Evolutionary conservation across 805 yeast species (phyloP).

Genomic region (Torulaspora gathmanii): DNA sequence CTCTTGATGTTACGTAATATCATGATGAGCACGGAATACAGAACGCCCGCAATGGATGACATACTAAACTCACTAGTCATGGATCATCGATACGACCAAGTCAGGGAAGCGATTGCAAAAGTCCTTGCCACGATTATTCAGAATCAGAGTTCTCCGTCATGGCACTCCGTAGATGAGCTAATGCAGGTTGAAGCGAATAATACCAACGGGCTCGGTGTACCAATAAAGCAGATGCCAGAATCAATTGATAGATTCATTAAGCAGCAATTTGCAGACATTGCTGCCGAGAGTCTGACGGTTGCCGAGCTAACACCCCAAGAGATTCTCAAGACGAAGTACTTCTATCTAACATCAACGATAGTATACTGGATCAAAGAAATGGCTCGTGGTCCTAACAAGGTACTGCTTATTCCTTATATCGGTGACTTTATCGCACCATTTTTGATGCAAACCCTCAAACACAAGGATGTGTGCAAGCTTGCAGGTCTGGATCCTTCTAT

Average conservation of each 20-base stretch:
- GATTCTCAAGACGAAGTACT: constrained; percentile 54
- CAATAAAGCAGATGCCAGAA: constrained; percentile 32
- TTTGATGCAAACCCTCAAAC: constrained; percentile 53
- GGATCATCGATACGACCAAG: constrained; percentile 66
- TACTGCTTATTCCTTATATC: constrained; percentile 50
- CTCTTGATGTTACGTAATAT: constrained; percentile 47
- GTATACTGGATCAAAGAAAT: constrained; percentile 54
- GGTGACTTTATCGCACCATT: constrained; percentile 59
- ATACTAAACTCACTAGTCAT: constrained; percentile 41
- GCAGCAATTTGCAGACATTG: constrained; percentile 43
- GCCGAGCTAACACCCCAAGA: constrained; percentile 48
- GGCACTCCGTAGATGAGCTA: constrained; percentile 13
- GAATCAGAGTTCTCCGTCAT: constrained; percentile 26
- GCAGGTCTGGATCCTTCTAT: constrained; percentile 54
- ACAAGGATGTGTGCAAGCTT: constrained; percentile 77
- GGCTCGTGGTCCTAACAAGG: constrained; percentile 50
- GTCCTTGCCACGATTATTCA: constrained; percentile 39
- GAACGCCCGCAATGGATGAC: constrained; percentile 47
- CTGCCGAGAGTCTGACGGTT: constrained; percentile 35
- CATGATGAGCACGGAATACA: constrained; percentile 50
- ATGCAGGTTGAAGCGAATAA: constrained; percentile 12
- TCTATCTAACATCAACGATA: constrained; percentile 60
- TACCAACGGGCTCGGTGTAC: constrained; percentile 36
- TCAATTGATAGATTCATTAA: constrained; percentile 39
- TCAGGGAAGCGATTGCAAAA: constrained; percentile 63